Conservation (phyloP, 2,329 filamentous ascomycete genomes). For the Pseudogymnoascus sp. region DNA sequence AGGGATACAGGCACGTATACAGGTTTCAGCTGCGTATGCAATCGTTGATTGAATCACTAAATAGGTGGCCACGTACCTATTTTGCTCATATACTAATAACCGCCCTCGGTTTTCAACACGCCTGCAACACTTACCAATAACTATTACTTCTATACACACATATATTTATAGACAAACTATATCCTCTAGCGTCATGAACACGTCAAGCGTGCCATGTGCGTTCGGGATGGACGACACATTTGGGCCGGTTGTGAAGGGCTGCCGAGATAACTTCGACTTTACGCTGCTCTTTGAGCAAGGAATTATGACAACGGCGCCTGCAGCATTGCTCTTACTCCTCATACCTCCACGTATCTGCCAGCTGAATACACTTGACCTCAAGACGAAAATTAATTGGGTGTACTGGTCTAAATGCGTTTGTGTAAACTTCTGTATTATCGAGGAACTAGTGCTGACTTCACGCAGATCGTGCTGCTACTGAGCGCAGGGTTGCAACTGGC, state of each 20-base stretch:
- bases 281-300: slow-evolving; percentile 28
- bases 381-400: background rate
- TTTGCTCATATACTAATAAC: background rate
- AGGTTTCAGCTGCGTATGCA: background rate
- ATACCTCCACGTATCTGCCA: background rate
- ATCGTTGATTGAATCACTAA: background rate
- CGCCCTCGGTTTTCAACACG: too few species aligned
- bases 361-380: background rate
- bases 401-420: slow-evolving; percentile 6
- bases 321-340: slow-evolving; percentile 1
- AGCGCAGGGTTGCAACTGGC: background rate
- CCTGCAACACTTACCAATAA: background rate
- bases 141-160: background rate
- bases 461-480: background rate
- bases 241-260: slow-evolving; percentile 24
- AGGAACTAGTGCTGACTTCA: background rate
- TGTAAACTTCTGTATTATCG: background rate
- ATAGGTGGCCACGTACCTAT: background rate
- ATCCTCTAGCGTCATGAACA: background rate
- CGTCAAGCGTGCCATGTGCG: slow-evolving; percentile 1
- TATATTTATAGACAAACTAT: background rate
- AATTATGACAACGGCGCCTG: slow-evolving; percentile 14
- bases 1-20: background rate
- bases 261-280: slow-evolving; percentile 27
- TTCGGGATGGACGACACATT: slow-evolving; percentile 21